Conservation (phyloP, 2,329 filamentous ascomycete genomes). For the Botrytis galanthina region DNA sequence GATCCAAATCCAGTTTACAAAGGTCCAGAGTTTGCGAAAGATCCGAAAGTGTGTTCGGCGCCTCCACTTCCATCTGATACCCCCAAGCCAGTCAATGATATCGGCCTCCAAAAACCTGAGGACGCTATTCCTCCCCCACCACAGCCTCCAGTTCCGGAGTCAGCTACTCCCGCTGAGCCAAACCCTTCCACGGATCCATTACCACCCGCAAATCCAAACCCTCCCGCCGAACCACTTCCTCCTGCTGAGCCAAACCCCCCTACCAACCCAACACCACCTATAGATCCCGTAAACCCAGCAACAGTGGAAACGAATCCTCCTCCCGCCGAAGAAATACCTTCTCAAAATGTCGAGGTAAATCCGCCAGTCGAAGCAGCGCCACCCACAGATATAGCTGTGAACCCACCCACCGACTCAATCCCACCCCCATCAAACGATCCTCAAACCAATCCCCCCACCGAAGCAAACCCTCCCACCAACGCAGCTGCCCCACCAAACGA, state of each 20-base stretch:
- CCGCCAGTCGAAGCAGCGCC: not conserved
- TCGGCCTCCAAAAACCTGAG: not conserved
- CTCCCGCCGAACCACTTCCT: not conserved
- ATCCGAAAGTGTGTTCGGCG: not conserved
- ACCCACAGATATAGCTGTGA: not conserved
- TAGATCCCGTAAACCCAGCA: not conserved
- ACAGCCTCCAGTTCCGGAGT: not conserved
- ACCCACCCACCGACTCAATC: not conserved
- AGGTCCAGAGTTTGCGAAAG: slow-evolving; percentile 3
- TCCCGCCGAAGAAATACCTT: not conserved
- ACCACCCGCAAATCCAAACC: not conserved
- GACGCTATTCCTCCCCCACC: not conserved
- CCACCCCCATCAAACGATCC: not conserved
- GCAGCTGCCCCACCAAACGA: not conserved
- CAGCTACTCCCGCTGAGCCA: not conserved
- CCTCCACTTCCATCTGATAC: not conserved
- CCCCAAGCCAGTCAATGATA: slow-evolving; percentile 1
- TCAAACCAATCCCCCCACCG: not conserved
- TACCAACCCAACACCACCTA: not conserved
- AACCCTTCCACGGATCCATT: not conserved
- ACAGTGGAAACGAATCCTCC: not conserved
- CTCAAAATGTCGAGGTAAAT: not conserved
- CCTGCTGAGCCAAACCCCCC: not conserved
- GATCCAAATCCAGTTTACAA: slow-evolving; percentile 20
- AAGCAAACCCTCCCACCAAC: not conserved